Percentiles rank a stretch among this genome's conserved stretches.
Evolutionary conservation across 1,284 basidiomycete species (phyloP).

Genomic region (Ganoderma meredithae): DNA sequence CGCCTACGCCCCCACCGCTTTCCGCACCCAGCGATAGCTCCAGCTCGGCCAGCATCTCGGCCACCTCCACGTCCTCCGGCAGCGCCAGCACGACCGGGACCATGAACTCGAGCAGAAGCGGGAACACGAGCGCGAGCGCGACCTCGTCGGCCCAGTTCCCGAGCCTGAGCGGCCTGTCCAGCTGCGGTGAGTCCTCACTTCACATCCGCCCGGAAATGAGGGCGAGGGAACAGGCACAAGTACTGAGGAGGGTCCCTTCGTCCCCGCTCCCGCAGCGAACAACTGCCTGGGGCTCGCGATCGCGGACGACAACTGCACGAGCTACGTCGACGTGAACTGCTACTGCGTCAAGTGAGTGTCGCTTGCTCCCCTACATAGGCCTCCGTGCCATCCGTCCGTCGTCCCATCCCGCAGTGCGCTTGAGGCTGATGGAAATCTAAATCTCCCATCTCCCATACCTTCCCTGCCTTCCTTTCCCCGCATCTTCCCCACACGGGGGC

Average conservation of each 20-base stretch:
- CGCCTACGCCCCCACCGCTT: slow-evolving; percentile 26
- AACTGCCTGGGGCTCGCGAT: slow-evolving; percentile 39
- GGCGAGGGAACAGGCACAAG: background rate
- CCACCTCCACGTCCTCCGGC: slow-evolving; percentile 11
- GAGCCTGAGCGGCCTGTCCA: slow-evolving; percentile 39
- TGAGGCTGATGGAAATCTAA: background rate
- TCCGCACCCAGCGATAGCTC: slow-evolving; percentile 16
- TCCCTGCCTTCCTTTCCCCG: background rate
- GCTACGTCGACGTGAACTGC: slow-evolving; percentile 41
- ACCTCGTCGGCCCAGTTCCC: slow-evolving; percentile 41
- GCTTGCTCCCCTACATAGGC: background rate
- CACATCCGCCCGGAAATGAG: background rate
- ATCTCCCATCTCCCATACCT: too few relatives aligned
- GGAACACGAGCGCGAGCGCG: slow-evolving; percentile 26
- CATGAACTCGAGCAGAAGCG: slow-evolving; percentile 10
- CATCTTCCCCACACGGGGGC: background rate
- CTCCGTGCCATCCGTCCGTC: background rate
- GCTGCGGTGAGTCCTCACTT: slow-evolving; percentile 37
- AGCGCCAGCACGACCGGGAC: slow-evolving; percentile 11
- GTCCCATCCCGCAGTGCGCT: background rate
- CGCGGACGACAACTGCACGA: slow-evolving; percentile 37
- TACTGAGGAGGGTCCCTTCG: too few relatives aligned
- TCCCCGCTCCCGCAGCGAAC: too few relatives aligned
- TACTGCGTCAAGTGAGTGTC: slow-evolving; percentile 40
- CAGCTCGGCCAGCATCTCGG: slow-evolving; percentile 18